phyloP scores from a whole-genome alignment of 768 basidiomycete species.

The Tulasnella sp. region DNA sequence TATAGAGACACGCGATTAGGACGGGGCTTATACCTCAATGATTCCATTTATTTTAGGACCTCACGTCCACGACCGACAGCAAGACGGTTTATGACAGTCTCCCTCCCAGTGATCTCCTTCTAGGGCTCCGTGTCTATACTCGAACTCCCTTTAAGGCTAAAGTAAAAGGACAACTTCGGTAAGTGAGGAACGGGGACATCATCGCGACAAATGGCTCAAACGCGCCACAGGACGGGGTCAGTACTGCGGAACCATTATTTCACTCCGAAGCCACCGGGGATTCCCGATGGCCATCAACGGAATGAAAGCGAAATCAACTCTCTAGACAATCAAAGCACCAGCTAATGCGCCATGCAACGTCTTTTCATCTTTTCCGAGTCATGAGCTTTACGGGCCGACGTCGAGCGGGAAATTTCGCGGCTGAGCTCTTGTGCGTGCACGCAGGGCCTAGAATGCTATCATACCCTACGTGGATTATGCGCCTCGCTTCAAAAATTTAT shows the following conservation, averaged over 20 bases:
- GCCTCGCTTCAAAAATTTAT: not conserved
- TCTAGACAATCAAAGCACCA: not conserved
- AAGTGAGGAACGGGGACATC: not conserved
- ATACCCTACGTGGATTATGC: not conserved
- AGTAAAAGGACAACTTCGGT: constrained; percentile 20
- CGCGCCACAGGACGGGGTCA: not conserved
- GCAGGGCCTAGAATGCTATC: constrained; percentile 1
- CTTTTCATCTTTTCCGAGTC: not conserved
- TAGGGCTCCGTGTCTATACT: constrained; percentile 23
- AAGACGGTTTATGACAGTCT: not conserved
- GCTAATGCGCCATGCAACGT: not conserved
- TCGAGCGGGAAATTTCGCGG: not conserved
- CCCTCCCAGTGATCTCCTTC: not conserved
- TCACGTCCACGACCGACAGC: not conserved
- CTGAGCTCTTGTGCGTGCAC: not conserved
- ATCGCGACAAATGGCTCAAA: not conserved
- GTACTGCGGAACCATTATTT: not conserved
- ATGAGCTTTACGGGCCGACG: not conserved
- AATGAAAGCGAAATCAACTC: not conserved
- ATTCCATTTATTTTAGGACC: not conserved
- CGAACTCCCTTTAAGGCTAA: not conserved
- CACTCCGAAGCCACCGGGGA: not conserved
- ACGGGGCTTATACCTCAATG: not conserved
- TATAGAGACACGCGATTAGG: not conserved
- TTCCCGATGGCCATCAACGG: not conserved